These are phyloP conservation scores for Royoungia palumana DNA, from an alignment of 768 basidiomycete genomes.

Conservation along the genomic window DNA sequence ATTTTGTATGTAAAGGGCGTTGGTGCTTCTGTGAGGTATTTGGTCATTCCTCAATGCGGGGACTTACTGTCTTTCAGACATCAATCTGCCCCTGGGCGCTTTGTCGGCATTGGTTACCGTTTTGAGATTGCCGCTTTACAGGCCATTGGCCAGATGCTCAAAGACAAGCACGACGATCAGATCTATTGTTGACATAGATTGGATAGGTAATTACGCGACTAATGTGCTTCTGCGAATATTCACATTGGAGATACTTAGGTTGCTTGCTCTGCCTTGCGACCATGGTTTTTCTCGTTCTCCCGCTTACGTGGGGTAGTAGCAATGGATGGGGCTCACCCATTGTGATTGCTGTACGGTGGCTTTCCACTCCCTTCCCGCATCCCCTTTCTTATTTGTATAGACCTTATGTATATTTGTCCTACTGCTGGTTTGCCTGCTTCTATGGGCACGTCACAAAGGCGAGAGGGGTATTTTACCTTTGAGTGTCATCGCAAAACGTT, in stretches of 20 bases:
- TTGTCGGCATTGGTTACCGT: constrained; percentile 4
- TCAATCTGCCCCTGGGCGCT: constrained; percentile 13
- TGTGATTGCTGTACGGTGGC: constrained; percentile 5
- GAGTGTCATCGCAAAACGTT: constrained; percentile 4
- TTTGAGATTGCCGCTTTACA: constrained; percentile 6
- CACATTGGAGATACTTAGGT: constrained; percentile 1
- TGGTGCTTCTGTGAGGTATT: constrained; percentile 17
- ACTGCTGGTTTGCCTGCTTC: constrained; percentile 1
- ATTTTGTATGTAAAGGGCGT: constrained; percentile 5
- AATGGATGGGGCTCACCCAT: constrained; percentile 8
- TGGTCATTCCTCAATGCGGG: neutral
- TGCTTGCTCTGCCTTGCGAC: constrained; percentile 10
- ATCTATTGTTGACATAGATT: constrained; percentile 9
- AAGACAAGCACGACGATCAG: neutral
- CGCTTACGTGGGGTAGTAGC: constrained; percentile 11
- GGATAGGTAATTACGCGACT: constrained; percentile 4
- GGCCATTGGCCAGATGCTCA: neutral
- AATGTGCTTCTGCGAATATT: neutral
- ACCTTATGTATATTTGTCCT: constrained; percentile 9
- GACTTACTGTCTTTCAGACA: constrained; percentile 7
- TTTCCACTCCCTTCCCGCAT: neutral
- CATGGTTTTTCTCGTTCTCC: constrained; percentile 9
- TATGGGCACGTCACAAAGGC: constrained; percentile 12
- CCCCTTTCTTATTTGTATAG: neutral
- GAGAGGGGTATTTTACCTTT: constrained; percentile 9